Evolutionary conservation across 805 yeast genomes (phyloP).

Genomic region (Suhomyces sp.): DNA sequence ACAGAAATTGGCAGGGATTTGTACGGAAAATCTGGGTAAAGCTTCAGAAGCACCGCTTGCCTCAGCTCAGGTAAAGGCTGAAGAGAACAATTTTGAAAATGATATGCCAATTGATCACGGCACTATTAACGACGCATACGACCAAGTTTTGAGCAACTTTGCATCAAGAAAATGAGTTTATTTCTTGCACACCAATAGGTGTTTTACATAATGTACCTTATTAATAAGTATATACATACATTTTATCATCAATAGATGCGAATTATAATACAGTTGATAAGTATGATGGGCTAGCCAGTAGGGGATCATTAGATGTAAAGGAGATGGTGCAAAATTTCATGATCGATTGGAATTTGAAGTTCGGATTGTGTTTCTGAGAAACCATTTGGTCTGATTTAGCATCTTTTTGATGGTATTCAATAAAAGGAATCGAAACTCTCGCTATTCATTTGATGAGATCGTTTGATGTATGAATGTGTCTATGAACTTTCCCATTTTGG

Average conservation of each 20-base stretch:
- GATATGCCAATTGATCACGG: constrained; percentile 11
- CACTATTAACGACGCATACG: constrained; percentile 20
- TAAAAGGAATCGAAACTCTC: too few species aligned
- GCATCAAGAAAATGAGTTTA: constrained; percentile 1
- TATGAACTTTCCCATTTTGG: too few species aligned
- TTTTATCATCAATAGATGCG: constrained; percentile 1
- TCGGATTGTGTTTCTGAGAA: too few species aligned
- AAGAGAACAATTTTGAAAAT: neutral
- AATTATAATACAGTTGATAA: constrained; percentile 3
- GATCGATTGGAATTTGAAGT: too few species aligned
- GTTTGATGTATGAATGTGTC: too few species aligned
- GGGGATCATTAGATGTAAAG: constrained; percentile 2
- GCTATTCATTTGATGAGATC: too few species aligned
- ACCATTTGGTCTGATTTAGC: too few species aligned
- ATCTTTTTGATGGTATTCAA: too few species aligned
- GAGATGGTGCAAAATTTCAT: too few species aligned
- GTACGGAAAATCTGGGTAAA: too few species aligned
- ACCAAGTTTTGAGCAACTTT: constrained; percentile 16
- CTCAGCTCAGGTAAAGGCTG: neutral
- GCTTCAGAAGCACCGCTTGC: too few species aligned
- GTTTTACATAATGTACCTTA: too few species aligned
- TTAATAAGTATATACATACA: neutral
- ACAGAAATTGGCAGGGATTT: constrained; percentile 2
- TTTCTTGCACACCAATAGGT: neutral
- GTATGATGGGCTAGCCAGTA: constrained; percentile 5